Percentiles rank a stretch among this genome's conserved stretches.
These are phyloP conservation scores for Zygosaccharomyces pseudobailii DNA, from an alignment of 1,139 yeast genomes.

Conservation along the genomic window DNA sequence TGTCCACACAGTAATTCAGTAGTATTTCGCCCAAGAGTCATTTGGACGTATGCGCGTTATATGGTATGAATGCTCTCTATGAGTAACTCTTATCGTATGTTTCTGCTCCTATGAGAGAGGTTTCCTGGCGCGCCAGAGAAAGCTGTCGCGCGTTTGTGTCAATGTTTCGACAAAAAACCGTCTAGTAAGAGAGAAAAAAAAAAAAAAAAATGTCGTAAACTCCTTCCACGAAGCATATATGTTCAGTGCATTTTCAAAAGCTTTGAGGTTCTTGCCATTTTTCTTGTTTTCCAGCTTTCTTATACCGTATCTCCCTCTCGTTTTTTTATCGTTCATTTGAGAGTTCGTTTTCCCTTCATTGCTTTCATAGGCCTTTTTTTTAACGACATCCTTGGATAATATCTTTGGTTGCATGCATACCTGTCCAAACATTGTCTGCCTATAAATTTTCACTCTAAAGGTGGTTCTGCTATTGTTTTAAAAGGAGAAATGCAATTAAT, in stretches of 20 bases:
- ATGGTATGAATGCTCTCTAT: too few relatives aligned
- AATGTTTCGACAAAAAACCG: conserved; percentile 3
- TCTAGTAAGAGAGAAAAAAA: background rate
- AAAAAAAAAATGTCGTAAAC: background rate
- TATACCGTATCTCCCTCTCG: background rate
- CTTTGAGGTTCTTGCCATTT: too few relatives aligned
- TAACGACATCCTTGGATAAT: too few relatives aligned
- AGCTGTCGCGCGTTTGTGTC: conserved; percentile 5
- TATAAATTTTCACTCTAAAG: conserved; percentile 2
- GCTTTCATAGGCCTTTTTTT: too few relatives aligned
- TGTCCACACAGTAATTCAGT: too few relatives aligned
- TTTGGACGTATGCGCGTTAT: too few relatives aligned
- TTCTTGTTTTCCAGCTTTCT: too few relatives aligned
- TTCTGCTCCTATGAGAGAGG: background rate
- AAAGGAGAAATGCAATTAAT: background rate
- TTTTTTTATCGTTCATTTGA: background rate
- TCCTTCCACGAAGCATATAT: background rate
- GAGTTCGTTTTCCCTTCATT: too few relatives aligned
- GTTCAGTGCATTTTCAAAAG: background rate
- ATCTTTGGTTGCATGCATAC: background rate
- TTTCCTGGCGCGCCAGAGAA: background rate
- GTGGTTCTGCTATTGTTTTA: background rate
- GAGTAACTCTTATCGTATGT: too few relatives aligned
- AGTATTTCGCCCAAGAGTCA: too few relatives aligned
- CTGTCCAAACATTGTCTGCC: background rate